These are phyloP conservation scores for Rhizophora mangle DNA, from an alignment of 345 rosid genomes.

Conservation along the genomic window DNA sequence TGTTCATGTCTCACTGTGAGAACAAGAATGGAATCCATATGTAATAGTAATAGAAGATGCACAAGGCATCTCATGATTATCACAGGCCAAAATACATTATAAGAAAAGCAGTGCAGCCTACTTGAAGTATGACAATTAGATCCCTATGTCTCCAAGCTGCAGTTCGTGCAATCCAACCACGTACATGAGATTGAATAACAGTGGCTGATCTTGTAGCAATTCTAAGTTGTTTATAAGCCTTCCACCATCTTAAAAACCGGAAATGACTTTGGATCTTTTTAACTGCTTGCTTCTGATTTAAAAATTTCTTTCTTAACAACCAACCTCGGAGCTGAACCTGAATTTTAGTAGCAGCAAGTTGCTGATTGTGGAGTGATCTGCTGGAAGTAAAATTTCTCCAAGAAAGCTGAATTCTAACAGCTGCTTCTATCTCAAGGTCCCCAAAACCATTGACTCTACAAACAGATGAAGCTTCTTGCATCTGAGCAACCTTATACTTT, in stretches of 20 bases:
- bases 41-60: too few species aligned
- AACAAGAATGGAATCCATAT: too few species aligned
- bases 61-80: too few species aligned
- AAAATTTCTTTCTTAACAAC: constrained; percentile 42
- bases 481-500: constrained; percentile 11
- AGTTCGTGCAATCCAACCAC: constrained; percentile 54
- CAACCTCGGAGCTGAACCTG: constrained; percentile 47
- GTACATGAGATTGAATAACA: constrained; percentile 55
- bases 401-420: constrained; percentile 52
- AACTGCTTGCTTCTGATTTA: constrained; percentile 36
- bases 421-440: constrained; percentile 40
- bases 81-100: too few species aligned
- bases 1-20: too few species aligned
- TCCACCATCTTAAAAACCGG: constrained; percentile 30
- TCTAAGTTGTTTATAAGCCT: constrained; percentile 30
- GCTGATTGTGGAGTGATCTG: constrained; percentile 24
- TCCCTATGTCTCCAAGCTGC: constrained; percentile 22
- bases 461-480: constrained; percentile 11
- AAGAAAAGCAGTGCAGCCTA: constrained; percentile 26
- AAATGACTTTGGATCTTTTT: constrained; percentile 40
- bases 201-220: constrained; percentile 44
- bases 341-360: constrained; percentile 47
- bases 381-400: constrained; percentile 36
- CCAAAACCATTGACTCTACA: constrained; percentile 13
- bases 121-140: constrained; percentile 55